Evolutionary conservation across 208 protist genomes (phyloP).

Genomic region (Acanthamoeba divionensis): DNA sequence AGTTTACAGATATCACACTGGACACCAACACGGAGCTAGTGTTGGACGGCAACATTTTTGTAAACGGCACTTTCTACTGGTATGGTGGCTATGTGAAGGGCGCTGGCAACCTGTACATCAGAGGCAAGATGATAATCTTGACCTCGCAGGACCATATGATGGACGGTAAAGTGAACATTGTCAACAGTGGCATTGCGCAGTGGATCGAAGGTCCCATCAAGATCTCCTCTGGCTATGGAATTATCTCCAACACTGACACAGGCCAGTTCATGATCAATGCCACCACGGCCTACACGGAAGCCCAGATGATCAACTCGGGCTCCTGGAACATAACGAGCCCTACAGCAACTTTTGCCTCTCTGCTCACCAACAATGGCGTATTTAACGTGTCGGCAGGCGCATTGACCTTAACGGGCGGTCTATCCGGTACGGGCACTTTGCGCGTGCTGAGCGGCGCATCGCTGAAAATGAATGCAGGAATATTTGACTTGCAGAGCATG

Average conservation of each 20-base stretch:
- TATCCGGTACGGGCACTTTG: background rate
- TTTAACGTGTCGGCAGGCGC: background rate
- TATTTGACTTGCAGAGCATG: background rate
- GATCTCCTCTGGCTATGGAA: background rate
- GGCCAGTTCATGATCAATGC: background rate
- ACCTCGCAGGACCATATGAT: background rate
- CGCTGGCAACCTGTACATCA: slow-evolving; percentile 26
- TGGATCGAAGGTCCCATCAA: slow-evolving; percentile 37
- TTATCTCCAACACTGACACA: background rate
- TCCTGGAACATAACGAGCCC: background rate
- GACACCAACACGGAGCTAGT: slow-evolving; percentile 1
- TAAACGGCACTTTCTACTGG: slow-evolving; percentile 42
- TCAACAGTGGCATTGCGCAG: background rate
- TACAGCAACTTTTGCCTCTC: background rate
- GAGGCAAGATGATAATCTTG: slow-evolving; percentile 8
- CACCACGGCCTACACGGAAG: background rate
- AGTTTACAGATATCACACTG: slow-evolving; percentile 4
- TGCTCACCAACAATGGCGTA: background rate
- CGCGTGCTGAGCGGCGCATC: background rate
- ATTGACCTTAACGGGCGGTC: background rate
- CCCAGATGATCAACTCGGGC: background rate
- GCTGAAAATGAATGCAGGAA: background rate
- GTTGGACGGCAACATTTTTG: slow-evolving; percentile 32
- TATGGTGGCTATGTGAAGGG: slow-evolving; percentile 44
- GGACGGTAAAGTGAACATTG: slow-evolving; percentile 5